Conservation (phyloP, 495 filamentous ascomycete genomes). For the Amorphotheca resinae region DNA sequence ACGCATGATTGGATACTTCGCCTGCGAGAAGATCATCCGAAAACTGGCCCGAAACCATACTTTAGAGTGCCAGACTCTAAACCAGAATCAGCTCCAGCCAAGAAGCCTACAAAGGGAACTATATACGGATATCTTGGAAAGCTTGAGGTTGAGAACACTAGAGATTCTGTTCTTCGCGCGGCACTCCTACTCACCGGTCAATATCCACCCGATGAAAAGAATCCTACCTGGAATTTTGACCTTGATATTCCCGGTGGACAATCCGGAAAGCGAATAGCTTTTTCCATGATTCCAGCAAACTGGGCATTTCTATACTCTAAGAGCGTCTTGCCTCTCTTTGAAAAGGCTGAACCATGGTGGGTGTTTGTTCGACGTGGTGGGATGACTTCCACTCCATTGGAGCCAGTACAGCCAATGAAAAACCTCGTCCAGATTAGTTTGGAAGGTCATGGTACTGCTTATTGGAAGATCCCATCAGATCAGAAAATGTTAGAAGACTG, state of each 20-base stretch:
- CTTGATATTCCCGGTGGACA: not conserved
- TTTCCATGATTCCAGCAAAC: not conserved
- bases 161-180: not conserved
- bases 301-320: not conserved
- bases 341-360: not conserved
- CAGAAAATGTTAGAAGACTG: not conserved
- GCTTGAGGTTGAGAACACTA: not conserved
- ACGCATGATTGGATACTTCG: too few species aligned
- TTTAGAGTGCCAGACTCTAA: too few species aligned
- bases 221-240: not conserved
- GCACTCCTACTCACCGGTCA: not conserved
- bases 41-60: too few species aligned
- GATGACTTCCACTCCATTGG: not conserved
- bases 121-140: slow-evolving; percentile 1
- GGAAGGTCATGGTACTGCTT: not conserved
- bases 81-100: too few species aligned
- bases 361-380: slow-evolving; percentile 4
- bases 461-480: slow-evolving; percentile 12
- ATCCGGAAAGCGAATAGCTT: not conserved
- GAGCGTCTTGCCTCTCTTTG: not conserved
- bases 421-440: not conserved
- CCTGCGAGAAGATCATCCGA: too few species aligned
- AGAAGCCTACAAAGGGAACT: not conserved
- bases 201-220: not conserved
- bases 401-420: not conserved